phyloP scores from a whole-genome alignment of 176 grass and related monocot genomes.

The Oryza meridionalis region DNA sequence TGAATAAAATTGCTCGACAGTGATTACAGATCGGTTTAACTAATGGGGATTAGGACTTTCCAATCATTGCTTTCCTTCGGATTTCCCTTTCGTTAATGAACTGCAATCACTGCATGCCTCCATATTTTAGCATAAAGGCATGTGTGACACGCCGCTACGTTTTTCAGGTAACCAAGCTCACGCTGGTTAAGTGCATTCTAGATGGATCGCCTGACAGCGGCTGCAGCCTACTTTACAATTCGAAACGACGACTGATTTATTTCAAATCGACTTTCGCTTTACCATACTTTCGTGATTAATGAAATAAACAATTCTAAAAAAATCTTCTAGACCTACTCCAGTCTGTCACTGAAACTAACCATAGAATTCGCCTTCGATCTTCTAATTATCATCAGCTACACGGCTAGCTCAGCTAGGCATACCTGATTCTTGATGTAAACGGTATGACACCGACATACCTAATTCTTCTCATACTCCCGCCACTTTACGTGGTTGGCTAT shows the following conservation, averaged over 20 bases:
- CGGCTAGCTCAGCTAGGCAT: slow-evolving; percentile 32
- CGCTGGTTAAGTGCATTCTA: slow-evolving; percentile 39
- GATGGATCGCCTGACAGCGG: slow-evolving; percentile 21
- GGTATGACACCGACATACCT: slow-evolving; percentile 51
- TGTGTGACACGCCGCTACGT: slow-evolving; percentile 6
- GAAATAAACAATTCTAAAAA: slow-evolving; percentile 1
- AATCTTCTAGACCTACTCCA: slow-evolving; percentile 6
- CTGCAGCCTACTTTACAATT: slow-evolving; percentile 4
- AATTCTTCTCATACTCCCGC: slow-evolving; percentile 22
- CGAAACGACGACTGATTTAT: slow-evolving; percentile 5
- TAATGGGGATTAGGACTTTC: neutral
- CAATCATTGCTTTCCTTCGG: slow-evolving; percentile 36
- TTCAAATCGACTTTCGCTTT: slow-evolving; percentile 23
- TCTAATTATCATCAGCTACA: neutral
- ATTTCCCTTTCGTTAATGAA: slow-evolving; percentile 4
- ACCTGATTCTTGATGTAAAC: slow-evolving; percentile 59
- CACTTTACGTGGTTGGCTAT: slow-evolving; percentile 42
- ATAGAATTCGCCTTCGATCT: neutral
- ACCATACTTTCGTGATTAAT: slow-evolving; percentile 25
- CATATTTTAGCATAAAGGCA: slow-evolving; percentile 33
- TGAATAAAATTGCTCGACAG: slow-evolving; percentile 28
- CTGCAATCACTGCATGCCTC: neutral
- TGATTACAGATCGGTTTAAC: slow-evolving; percentile 29
- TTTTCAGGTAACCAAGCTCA: slow-evolving; percentile 23
- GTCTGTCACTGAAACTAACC: slow-evolving; percentile 6